phyloP scores from a whole-genome alignment of 305 asterid species.

The Fraxinus floribunda region DNA sequence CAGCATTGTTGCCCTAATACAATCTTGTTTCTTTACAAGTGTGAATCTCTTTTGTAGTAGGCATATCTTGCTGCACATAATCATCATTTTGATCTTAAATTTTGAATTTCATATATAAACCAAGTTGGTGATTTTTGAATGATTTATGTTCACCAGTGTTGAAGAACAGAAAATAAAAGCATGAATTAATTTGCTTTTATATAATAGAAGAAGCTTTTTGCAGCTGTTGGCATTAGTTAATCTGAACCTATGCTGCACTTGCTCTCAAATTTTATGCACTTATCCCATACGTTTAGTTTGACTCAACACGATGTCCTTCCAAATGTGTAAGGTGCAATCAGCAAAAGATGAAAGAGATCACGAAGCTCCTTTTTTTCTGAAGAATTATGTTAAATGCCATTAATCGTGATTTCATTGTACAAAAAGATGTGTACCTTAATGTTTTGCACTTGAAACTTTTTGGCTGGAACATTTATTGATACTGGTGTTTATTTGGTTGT shows the following conservation, averaged over 20 bases:
- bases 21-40: background rate
- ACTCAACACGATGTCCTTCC: background rate
- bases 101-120: background rate
- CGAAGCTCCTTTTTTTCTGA: background rate
- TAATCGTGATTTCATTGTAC: background rate
- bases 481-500: slow-evolving; percentile 15
- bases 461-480: background rate
- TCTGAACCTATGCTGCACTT: background rate
- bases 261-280: background rate
- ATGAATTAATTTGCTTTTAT: background rate
- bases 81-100: background rate
- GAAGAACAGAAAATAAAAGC: background rate
- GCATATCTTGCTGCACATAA: background rate
- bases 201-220: background rate
- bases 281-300: background rate
- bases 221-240: background rate
- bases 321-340: background rate
- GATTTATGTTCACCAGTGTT: background rate
- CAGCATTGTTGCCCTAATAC: background rate
- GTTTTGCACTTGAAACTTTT: background rate
- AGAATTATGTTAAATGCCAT: slow-evolving; percentile 1
- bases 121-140: background rate
- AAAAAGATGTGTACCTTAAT: background rate
- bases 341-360: background rate
- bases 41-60: background rate